Evolutionary conservation across 2,329 filamentous ascomycete genomes (phyloP), one percentile per base, ranked within the genome.

Genomic region (Corynespora cassiicola): DNA sequence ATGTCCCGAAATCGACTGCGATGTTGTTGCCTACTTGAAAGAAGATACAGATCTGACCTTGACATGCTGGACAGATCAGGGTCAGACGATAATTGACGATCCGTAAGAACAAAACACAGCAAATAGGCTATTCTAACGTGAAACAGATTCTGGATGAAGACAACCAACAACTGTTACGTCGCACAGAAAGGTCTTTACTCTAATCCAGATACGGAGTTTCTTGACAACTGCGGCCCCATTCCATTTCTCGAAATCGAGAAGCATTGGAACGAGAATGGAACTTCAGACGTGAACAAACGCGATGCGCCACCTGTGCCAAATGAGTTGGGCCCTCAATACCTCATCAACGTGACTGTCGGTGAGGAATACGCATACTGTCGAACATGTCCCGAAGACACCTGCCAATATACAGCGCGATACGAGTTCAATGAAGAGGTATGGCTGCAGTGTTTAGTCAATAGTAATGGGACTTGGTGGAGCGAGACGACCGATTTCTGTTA

Each of bases 121-220:
- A 17, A 9, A 15, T n/a, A 34, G 15, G 7, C 6, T 18, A n/a
- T 7, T 16, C 27, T 29, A 19, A 33, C 9, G 24, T 14, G 19
- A 21, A 4, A 10, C 16, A 63, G 57, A 5, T 56, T 55, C 36
- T 59, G 54, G 54, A 15, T 56, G 11, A 65, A 63, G 23, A 65
- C 61, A 17, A 58, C 55, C 15, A 56, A 61, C 37, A 62, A 63
- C 33, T 65, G 59, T 45, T 65, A 63, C 36, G 56, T 65, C 16
- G 50, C 58, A 1, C 39, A 48, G 18, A 62, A 56, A 12, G 47
- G 47, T 7, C 42, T 65, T 4, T 55, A 58, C 33, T 47, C 42
- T 7, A 52, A 51, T 10, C 58, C 58, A 5, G 47, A 63, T 26
- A 49, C 49, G 8, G 46, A 45, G 5, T 46, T 52, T 31, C 55